These are phyloP conservation scores for Fusarium beomiforme DNA, from an alignment of 2,329 filamentous ascomycete species.

Conservation along the genomic window DNA sequence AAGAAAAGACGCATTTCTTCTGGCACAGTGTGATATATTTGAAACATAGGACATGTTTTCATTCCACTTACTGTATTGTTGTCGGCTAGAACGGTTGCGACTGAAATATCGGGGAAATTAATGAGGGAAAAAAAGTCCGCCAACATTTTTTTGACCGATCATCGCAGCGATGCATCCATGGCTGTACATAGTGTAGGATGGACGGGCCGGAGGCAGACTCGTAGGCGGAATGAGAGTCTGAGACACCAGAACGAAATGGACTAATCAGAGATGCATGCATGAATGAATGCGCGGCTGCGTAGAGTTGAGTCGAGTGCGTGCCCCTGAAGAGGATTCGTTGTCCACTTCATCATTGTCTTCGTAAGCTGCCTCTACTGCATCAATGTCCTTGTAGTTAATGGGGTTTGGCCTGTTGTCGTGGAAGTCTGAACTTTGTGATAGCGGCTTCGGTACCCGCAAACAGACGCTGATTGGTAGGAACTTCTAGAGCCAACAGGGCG, in stretches of 20 bases:
- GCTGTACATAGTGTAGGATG: slow-evolving; percentile 1
- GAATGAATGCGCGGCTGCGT: slow-evolving; percentile 12
- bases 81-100: slow-evolving; percentile 16
- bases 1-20: slow-evolving; percentile 21
- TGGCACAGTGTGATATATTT: slow-evolving; percentile 29
- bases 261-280: slow-evolving; percentile 6
- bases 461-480: slow-evolving; percentile 16
- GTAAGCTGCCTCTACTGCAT: slow-evolving; percentile 25
- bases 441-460: slow-evolving; percentile 33
- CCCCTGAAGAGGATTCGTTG: slow-evolving; percentile 18
- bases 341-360: slow-evolving; percentile 31
- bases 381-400: slow-evolving; percentile 15
- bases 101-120: slow-evolving; percentile 18
- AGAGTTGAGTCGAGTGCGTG: not conserved
- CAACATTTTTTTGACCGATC: slow-evolving; percentile 25
- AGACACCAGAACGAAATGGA: slow-evolving; percentile 2
- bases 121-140: slow-evolving; percentile 8
- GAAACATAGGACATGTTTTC: not conserved
- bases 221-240: slow-evolving; percentile 26
- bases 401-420: slow-evolving; percentile 31
- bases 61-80: slow-evolving; percentile 22
- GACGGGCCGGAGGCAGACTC: slow-evolving; percentile 33
- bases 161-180: not conserved
- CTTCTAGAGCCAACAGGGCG: slow-evolving; percentile 14
- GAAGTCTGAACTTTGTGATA: slow-evolving; percentile 29